Conservation (phyloP, 2,329 filamentous ascomycete species). For the Chaetothyriales sp. region DNA sequence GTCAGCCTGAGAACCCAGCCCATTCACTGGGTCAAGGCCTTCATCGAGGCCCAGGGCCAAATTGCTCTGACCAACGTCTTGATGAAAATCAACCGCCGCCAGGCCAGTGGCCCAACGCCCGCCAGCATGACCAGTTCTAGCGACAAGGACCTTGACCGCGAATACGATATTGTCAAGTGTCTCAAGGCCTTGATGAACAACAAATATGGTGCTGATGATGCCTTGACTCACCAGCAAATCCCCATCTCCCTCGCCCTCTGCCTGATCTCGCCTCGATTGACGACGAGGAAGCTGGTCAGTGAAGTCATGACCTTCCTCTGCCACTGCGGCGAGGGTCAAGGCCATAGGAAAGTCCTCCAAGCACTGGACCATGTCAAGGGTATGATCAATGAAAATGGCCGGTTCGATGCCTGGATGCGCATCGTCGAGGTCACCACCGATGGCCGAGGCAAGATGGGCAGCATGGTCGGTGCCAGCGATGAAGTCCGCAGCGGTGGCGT, state of each 20-base stretch:
- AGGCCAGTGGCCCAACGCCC: constrained; percentile 55
- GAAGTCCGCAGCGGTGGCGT: constrained; percentile 91
- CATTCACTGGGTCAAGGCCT: constrained; percentile 92
- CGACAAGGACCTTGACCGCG: constrained; percentile 73
- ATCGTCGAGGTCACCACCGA: constrained; percentile 94
- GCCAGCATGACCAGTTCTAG: constrained; percentile 40
- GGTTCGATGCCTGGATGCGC: constrained; percentile 97
- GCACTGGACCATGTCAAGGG: constrained; percentile 83
- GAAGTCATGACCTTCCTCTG: constrained; percentile 94
- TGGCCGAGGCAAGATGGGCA: constrained; percentile 96
- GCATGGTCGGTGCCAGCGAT: constrained; percentile 87
- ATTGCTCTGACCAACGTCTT: constrained; percentile 89
- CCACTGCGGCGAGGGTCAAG: constrained; percentile 78
- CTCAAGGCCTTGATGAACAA: constrained; percentile 98
- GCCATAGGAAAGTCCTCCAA: constrained; percentile 85
- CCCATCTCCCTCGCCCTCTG: constrained; percentile 76
- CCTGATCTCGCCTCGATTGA: constrained; percentile 73
- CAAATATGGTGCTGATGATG: constrained; percentile 96
- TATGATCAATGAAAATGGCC: constrained; percentile 76
- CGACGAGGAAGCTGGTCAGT: constrained; percentile 84
- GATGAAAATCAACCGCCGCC: constrained; percentile 81
- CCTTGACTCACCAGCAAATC: constrained; percentile 75
- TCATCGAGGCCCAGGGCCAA: constrained; percentile 94
- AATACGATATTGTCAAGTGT: constrained; percentile 97
- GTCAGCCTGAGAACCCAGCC: constrained; percentile 93